Evolutionary conservation across 257 asterid genomes (phyloP).

Genomic region (Misopates orontium): DNA sequence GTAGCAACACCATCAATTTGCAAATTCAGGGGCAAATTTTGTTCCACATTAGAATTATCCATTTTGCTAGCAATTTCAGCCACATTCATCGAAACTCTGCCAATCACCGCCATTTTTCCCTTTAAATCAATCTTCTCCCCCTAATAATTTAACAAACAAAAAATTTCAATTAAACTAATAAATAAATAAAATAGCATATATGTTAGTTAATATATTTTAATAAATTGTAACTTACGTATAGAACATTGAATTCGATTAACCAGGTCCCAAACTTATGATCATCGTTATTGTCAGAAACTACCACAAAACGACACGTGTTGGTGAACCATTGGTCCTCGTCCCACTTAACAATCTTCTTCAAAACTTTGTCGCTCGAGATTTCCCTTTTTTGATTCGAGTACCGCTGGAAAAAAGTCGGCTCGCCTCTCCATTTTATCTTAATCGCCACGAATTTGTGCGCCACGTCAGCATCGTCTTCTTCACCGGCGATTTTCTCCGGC

Average conservation of each 20-base stretch:
- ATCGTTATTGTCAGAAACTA: slow-evolving; percentile 26
- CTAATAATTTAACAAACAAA: slow-evolving; percentile 28
- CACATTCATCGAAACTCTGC: slow-evolving; percentile 50
- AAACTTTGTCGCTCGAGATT: slow-evolving; percentile 32
- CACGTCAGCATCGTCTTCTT: slow-evolving; percentile 11
- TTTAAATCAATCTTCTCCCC: slow-evolving; percentile 38
- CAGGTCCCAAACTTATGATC: slow-evolving; percentile 45
- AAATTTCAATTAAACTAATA: too few relatives aligned
- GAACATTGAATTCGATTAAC: slow-evolving; percentile 43
- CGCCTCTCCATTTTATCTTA: slow-evolving; percentile 68
- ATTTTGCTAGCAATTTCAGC: slow-evolving; percentile 51
- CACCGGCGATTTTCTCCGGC: slow-evolving; percentile 4
- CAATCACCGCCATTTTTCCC: slow-evolving; percentile 51
- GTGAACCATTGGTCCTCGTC: slow-evolving; percentile 51
- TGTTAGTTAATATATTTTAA: too few relatives aligned
- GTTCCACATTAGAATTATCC: slow-evolving; percentile 37
- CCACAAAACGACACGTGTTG: slow-evolving; percentile 50
- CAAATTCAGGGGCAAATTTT: slow-evolving; percentile 49
- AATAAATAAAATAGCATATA: too few relatives aligned
- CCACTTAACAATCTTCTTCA: slow-evolving; percentile 37
- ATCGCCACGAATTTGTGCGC: slow-evolving; percentile 35
- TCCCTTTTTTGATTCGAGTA: slow-evolving; percentile 37
- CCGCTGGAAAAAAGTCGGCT: slow-evolving; percentile 43
- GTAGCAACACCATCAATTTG: slow-evolving; percentile 38
- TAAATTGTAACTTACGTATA: slow-evolving; percentile 35